Evolutionary conservation across 345 rosid species (phyloP).

Genomic region (Eucalyptus pauciflora): DNA sequence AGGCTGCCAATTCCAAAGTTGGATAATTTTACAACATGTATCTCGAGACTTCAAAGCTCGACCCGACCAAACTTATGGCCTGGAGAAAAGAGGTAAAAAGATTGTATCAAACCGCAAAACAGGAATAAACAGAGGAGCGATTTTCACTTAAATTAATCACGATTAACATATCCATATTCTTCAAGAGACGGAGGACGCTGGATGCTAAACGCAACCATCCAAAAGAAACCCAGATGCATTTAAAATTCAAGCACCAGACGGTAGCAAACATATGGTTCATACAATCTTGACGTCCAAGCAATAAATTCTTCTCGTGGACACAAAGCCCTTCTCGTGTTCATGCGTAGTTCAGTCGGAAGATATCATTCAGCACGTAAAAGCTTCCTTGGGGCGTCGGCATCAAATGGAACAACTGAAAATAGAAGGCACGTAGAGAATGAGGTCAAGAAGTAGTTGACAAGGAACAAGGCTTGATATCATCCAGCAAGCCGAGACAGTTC

Average conservation of each 20-base stretch:
- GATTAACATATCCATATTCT: not conserved
- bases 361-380: constrained; percentile 83
- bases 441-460: not conserved
- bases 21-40: not conserved
- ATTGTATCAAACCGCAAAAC: not conserved
- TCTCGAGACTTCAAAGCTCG: not conserved
- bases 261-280: not conserved
- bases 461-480: not conserved
- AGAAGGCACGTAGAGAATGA: not conserved
- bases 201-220: not conserved
- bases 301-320: not conserved
- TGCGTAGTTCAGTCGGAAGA: constrained; percentile 95
- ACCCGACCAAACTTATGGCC: not conserved
- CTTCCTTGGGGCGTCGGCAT: constrained; percentile 95
- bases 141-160: not conserved
- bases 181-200: not conserved
- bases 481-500: not conserved
- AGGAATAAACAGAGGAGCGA: not conserved
- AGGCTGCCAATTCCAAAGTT: not conserved
- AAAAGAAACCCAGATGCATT: not conserved
- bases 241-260: not conserved
- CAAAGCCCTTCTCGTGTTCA: constrained; percentile 12
- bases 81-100: not conserved
- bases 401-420: constrained; percentile 88
- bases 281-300: not conserved